A percentile compares a stretch with the other conserved stretches of the same genome.
phyloP scores from a whole-genome alignment of 225 moss, liverwort and hornwort genomes.

The Pseudoscleropodium purum region DNA sequence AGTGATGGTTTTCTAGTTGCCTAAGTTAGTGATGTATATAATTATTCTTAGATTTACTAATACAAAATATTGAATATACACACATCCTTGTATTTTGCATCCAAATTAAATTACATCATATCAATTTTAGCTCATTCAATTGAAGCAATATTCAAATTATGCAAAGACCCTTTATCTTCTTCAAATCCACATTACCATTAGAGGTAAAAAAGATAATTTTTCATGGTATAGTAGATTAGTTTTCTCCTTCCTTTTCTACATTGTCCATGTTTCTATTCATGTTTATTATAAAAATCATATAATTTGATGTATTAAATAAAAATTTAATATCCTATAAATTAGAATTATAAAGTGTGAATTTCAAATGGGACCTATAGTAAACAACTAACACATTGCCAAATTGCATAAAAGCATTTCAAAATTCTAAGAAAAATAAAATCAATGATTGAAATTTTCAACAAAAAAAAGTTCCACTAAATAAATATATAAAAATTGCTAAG shows the following conservation, averaged over 20 bases:
- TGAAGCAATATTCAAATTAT: background rate
- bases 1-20: background rate
- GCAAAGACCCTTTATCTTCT: background rate
- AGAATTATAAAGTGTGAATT: accelerated
- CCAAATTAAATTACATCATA: background rate
- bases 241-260: background rate
- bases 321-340: no score
- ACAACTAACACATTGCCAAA: background rate
- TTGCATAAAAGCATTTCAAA: no score
- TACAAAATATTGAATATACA: background rate
- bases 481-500: background rate
- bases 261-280: background rate
- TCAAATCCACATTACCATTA: background rate
- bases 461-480: background rate
- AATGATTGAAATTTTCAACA: background rate
- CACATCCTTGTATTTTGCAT: no score
- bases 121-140: background rate
- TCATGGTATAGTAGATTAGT: background rate
- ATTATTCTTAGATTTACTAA: background rate
- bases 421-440: background rate
- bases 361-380: background rate
- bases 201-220: background rate
- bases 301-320: background rate
- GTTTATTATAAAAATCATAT: no score
- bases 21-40: background rate